Percentiles rank a stretch among this genome's conserved stretches.
Evolutionary conservation across 2,329 filamentous ascomycete genomes (phyloP).

Genomic region (Colletotrichum sp.): DNA sequence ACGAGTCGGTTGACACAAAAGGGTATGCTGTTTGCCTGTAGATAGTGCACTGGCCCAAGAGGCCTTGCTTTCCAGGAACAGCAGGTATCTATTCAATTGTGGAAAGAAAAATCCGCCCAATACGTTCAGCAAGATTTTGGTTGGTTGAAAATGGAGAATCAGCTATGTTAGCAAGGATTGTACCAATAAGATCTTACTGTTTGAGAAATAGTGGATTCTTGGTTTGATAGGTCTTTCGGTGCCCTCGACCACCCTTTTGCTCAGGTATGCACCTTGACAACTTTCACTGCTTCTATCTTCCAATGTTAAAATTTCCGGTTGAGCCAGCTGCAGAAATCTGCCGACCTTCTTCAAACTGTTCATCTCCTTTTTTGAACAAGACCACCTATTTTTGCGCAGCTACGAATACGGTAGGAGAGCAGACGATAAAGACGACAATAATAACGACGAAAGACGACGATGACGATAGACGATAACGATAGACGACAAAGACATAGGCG

Average conservation of each 20-base stretch:
- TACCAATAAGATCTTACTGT: neutral
- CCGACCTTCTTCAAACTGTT: fast-evolving
- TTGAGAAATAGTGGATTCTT: neutral
- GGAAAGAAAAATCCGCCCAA: neutral
- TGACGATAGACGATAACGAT: neutral
- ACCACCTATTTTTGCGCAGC: no score
- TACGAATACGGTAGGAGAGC: neutral
- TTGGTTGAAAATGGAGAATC: neutral
- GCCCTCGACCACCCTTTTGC: neutral
- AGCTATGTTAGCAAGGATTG: neutral
- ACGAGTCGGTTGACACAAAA: neutral
- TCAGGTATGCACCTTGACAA: neutral
- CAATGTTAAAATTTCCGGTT: neutral
- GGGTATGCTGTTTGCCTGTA: neutral
- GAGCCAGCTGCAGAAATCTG: neutral
- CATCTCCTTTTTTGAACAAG: neutral
- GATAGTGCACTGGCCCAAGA: neutral
- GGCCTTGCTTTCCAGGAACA: neutral
- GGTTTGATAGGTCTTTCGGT: neutral
- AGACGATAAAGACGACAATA: neutral
- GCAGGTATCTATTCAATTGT: no score
- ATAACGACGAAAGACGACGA: neutral
- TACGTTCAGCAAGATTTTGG: neutral
- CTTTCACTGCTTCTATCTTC: neutral
- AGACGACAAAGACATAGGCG: neutral